Evolutionary conservation across 106 monocot genomes (phyloP).

Genomic region (Cymbidium sinense): DNA sequence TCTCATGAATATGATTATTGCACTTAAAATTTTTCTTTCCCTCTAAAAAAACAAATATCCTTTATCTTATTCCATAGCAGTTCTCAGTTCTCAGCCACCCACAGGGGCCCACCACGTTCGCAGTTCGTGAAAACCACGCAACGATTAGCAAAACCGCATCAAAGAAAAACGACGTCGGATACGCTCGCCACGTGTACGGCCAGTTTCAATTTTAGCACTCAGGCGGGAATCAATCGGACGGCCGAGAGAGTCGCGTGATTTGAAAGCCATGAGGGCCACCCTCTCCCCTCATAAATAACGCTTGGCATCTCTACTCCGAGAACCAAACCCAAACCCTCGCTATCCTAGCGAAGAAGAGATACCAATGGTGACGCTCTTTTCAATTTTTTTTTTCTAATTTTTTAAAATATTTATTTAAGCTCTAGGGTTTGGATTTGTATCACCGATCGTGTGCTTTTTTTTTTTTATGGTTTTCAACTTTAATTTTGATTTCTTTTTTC

Average conservation of each 20-base stretch:
- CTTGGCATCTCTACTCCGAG: background rate
- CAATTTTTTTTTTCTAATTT: background rate
- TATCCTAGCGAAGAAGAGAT: too few species aligned
- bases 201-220: background rate
- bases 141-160: background rate
- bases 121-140: background rate
- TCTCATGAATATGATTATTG: too few species aligned
- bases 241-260: constrained; percentile 8
- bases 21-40: too few species aligned
- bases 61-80: too few species aligned
- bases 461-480: background rate
- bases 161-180: background rate
- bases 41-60: too few species aligned
- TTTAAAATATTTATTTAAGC: background rate
- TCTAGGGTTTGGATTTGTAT: background rate
- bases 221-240: constrained; percentile 8
- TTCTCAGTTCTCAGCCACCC: too few species aligned
- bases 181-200: background rate
- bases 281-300: background rate
- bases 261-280: background rate
- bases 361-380: background rate
- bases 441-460: background rate
- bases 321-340: constrained; percentile 2
- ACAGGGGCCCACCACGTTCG: background rate
- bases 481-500: background rate